phyloP scores from a whole-genome alignment of 164 flowering plant species.

The Tetracentron sinense region DNA sequence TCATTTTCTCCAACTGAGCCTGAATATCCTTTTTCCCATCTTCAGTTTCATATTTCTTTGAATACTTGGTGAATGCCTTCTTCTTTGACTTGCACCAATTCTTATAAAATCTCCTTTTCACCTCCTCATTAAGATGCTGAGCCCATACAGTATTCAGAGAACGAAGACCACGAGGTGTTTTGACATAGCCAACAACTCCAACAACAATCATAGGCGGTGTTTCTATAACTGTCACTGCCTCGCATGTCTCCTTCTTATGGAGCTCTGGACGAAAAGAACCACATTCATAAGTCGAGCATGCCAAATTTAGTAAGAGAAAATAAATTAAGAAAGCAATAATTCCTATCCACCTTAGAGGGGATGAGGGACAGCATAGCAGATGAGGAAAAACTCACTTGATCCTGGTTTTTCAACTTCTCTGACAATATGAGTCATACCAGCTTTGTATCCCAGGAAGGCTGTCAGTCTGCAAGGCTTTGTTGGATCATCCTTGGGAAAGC shows the following conservation, averaged over 20 bases:
- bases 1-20: conserved; percentile 61
- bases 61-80: conserved; percentile 62
- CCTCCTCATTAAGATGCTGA: conserved; percentile 71
- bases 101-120: conserved; percentile 66
- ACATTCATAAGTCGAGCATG: neutral
- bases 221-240: conserved; percentile 66
- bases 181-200: conserved; percentile 65
- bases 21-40: conserved; percentile 61
- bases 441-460: conserved; percentile 69
- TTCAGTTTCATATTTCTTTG: conserved; percentile 59
- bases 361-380: neutral
- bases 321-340: neutral
- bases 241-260: conserved; percentile 78
- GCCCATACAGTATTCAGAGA: conserved; percentile 65
- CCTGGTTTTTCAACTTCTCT: conserved; percentile 74
- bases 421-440: conserved; percentile 78
- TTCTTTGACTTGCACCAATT: conserved; percentile 71
- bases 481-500: conserved; percentile 69
- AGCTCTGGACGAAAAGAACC: conserved; percentile 37
- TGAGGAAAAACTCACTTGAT: conserved; percentile 45
- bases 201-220: conserved; percentile 68
- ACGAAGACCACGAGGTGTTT: conserved; percentile 62
- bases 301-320: neutral
- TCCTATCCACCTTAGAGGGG: neutral
- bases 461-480: conserved; percentile 57